Conservation (phyloP, 179 eudicot genomes). For the Kewa caespitosa region DNA sequence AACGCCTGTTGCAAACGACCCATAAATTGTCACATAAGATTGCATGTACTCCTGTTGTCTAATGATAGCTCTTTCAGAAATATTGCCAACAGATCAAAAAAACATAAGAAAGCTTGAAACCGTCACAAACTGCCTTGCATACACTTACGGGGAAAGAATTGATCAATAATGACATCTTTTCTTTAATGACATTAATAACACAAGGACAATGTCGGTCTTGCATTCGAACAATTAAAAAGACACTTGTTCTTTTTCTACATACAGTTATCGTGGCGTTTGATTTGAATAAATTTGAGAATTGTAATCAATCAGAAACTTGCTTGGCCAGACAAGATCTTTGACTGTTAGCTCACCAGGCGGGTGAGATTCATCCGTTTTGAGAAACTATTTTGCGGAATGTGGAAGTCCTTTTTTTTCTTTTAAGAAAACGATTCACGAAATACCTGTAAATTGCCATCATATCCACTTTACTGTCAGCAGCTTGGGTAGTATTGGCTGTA, state of each 20-base stretch:
- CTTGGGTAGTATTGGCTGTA: slow-evolving; percentile 53
- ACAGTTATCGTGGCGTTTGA: too few relatives aligned
- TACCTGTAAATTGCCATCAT: slow-evolving; percentile 98
- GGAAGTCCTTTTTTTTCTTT: too few relatives aligned
- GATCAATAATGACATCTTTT: too few relatives aligned
- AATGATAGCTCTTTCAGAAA: too few relatives aligned
- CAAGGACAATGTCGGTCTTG: neutral
- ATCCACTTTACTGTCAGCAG: slow-evolving; percentile 49
- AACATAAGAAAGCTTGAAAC: too few relatives aligned
- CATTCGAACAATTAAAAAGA: too few relatives aligned
- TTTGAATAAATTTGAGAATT: too few relatives aligned
- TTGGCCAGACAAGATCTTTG: neutral
- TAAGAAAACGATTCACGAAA: neutral
- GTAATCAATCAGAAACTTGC: neutral
- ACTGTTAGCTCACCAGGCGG: neutral
- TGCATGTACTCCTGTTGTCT: neutral
- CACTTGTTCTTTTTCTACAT: too few relatives aligned
- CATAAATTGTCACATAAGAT: slow-evolving; percentile 4
- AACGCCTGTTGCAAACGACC: slow-evolving; percentile 56
- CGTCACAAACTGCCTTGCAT: too few relatives aligned
- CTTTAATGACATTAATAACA: too few relatives aligned
- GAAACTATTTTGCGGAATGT: neutral
- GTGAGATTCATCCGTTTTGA: neutral
- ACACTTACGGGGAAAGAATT: too few relatives aligned
- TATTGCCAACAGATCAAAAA: too few relatives aligned